Evolutionary conservation across 148 eudicot genomes (phyloP).

Genomic region (Chenopodium album): DNA sequence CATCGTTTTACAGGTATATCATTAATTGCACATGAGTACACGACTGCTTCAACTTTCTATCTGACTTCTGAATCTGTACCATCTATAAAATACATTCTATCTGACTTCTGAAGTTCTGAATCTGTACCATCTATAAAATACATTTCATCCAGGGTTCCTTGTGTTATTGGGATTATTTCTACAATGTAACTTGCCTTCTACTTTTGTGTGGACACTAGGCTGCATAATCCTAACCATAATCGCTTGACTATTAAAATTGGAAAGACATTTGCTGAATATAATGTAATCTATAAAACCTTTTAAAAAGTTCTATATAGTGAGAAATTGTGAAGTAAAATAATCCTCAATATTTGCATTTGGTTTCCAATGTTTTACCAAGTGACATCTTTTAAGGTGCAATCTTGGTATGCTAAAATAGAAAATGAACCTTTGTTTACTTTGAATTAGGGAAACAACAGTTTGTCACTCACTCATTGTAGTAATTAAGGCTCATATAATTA

Average conservation of each 20-base stretch:
- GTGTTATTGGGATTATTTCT: neutral
- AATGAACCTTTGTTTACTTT: neutral
- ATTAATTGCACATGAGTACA: neutral
- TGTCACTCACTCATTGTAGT: neutral
- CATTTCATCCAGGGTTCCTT: neutral
- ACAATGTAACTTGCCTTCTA: neutral
- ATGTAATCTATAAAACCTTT: neutral
- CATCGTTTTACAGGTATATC: conserved; percentile 69
- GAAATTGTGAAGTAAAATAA: neutral
- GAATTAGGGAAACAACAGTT: neutral
- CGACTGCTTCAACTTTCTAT: conserved; percentile 9
- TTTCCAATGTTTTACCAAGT: neutral
- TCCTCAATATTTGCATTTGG: neutral
- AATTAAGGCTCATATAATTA: neutral
- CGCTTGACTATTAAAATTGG: neutral
- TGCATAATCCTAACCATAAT: neutral
- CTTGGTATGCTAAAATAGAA: neutral
- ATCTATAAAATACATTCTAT: neutral
- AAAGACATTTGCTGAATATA: neutral
- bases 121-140: neutral
- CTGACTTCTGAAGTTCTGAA: neutral
- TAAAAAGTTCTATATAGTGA: neutral
- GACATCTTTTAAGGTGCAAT: neutral
- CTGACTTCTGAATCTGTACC: neutral
- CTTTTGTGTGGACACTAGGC: neutral